Base-by-base conservation (phyloP, 2,329 filamentous ascomycete genomes). In the Sporothrix variecibatus region DNA sequence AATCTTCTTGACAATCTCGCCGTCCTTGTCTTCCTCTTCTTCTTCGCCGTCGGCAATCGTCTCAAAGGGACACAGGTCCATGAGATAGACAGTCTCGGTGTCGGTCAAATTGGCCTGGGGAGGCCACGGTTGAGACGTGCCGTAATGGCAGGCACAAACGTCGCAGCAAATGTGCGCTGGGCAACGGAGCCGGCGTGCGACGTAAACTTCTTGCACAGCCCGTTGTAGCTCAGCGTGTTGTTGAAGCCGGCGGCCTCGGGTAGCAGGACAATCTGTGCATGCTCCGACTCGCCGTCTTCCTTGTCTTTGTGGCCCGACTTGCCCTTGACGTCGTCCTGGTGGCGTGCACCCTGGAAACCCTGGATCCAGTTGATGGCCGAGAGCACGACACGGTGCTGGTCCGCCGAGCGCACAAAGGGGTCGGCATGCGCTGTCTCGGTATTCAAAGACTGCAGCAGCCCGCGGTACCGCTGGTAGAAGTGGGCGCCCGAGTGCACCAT, bases 11-110 rank as follows among this genome's bases (percentile, higher is more conserved):
- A 62, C 28, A 12, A 12, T 56, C 31, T 11, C 43, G 15, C 26
- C 26, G 43, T 56, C 31, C 23, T 34, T 26, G 28, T 82, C 86
- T 4, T 84, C 87, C 2, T 26, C 26, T 12, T 17, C 53, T 6
- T n/a, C 31, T 2, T 86, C 82, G 0, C 82, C 79, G 6, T 88
- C 85, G 9, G 91, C 90, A n/a, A 97, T 90, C 0, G 93, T 95
- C 77, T 92, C 88, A 83, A 94, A 97, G 0, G 95, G 91, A 79
- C 95, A 98, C 75, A 97, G 85, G 78, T 97, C 94, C 94, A 98
- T 97, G 46, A 98, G 81, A 74, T 87, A 88, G 73, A 94, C 84
- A 0, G 90, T 89, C 46, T 95, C 90, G 0, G 84, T 79, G 15
- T 85, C 80, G 2, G 87, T 88, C 58, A 97, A 81, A 75, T 92